These are phyloP conservation scores for Corymbia maculata DNA, from an alignment of 345 rosid species.

Conservation along the genomic window DNA sequence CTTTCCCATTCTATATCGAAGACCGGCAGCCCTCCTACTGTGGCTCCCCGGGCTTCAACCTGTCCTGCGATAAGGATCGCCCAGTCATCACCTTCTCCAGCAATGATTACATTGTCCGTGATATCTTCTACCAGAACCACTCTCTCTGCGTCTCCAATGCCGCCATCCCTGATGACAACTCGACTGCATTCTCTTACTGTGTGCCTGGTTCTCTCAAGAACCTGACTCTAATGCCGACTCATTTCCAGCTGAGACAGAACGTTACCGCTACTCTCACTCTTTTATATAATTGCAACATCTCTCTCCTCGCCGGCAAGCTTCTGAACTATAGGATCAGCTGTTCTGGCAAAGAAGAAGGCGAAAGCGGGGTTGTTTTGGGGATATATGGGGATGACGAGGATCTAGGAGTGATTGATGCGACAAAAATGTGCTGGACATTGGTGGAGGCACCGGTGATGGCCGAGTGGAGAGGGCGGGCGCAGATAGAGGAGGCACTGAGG, in stretches of 20 bases:
- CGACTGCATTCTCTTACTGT: not conserved
- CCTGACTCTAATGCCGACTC: conserved; percentile 2
- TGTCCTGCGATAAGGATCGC: conserved; percentile 16
- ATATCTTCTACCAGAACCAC: conserved; percentile 16
- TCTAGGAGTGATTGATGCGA: conserved; percentile 3
- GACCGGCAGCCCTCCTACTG: conserved; percentile 10
- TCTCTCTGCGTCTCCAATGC: conserved; percentile 24
- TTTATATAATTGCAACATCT: conserved; percentile 16
- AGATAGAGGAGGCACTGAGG: not conserved
- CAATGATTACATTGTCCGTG: conserved; percentile 1
- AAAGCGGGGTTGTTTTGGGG: not conserved
- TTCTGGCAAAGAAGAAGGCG: not conserved
- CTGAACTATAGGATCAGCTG: not conserved
- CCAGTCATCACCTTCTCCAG: conserved; percentile 12
- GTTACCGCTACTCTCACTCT: not conserved
- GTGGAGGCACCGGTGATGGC: conserved; percentile 11
- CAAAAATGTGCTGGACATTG: not conserved
- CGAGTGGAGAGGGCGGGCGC: not conserved
- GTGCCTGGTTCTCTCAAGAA: not conserved
- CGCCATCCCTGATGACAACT: not conserved
- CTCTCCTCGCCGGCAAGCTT: not conserved
- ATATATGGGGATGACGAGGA: conserved; percentile 5
- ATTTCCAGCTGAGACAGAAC: not conserved
- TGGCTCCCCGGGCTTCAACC: conserved; percentile 31
- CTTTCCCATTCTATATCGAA: conserved; percentile 27